Conservation (phyloP, 2,329 filamentous ascomycete genomes). For the Diaporthe ampelina region DNA sequence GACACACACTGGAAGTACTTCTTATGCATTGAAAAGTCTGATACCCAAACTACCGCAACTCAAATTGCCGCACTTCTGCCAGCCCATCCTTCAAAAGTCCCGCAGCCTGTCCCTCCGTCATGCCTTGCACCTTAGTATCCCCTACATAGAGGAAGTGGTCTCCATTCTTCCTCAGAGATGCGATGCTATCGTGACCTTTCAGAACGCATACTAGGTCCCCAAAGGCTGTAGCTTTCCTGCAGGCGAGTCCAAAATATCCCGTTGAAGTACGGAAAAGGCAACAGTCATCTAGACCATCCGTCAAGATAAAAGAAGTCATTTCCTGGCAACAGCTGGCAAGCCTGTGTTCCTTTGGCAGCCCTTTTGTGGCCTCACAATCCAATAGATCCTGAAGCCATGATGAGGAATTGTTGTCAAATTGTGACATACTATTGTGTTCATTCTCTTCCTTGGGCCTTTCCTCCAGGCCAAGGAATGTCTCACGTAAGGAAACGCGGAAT, state of each 20-base stretch:
- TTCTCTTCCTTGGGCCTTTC: not conserved
- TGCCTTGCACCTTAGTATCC: slow-evolving; percentile 7
- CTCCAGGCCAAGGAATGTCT: not conserved
- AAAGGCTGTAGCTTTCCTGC: not conserved
- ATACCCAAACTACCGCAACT: not conserved
- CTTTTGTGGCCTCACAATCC: not conserved
- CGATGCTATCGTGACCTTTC: not conserved
- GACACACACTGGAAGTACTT: not conserved
- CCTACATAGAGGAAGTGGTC: slow-evolving; percentile 6
- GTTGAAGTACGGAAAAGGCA: not conserved
- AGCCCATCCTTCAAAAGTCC: not conserved
- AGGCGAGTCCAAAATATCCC: not conserved
- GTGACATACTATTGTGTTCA: not conserved
- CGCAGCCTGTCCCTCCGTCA: slow-evolving; percentile 7
- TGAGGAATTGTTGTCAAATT: not conserved
- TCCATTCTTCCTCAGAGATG: slow-evolving; percentile 1
- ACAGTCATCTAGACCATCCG: not conserved
- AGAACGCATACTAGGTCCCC: not conserved
- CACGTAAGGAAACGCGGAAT: not conserved
- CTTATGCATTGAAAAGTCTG: not conserved
- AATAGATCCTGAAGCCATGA: not conserved
- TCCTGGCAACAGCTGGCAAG: not conserved
- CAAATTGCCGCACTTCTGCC: slow-evolving; percentile 2
- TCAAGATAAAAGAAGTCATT: not conserved
- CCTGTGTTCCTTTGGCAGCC: not conserved